phyloP scores from a whole-genome alignment of 2,329 filamentous ascomycete genomes.

The Fusarium sp. region DNA sequence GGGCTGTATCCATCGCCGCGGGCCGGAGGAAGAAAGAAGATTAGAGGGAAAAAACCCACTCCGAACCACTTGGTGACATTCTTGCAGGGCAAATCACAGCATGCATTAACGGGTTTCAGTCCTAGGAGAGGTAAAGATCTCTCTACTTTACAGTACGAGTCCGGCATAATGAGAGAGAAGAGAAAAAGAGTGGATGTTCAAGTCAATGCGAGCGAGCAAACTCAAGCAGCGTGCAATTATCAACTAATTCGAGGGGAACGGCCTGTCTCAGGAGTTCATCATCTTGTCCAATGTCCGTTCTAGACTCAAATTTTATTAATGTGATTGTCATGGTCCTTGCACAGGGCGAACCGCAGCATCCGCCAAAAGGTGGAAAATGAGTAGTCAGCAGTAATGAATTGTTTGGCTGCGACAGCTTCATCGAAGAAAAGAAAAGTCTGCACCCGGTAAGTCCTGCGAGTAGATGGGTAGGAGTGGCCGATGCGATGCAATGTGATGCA shows the following conservation, averaged over 20 bases:
- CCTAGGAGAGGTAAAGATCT: slow-evolving; percentile 37
- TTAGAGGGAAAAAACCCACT: slow-evolving; percentile 34
- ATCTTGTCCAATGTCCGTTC: slow-evolving; percentile 20
- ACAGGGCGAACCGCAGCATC: slow-evolving; percentile 31
- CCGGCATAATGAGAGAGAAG: not conserved
- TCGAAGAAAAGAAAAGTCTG: slow-evolving; percentile 35
- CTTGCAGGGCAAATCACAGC: slow-evolving; percentile 18
- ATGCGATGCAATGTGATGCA: slow-evolving; percentile 12
- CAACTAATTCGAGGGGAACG: slow-evolving; percentile 40
- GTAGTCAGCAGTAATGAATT: slow-evolving; percentile 14
- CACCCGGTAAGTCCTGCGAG: slow-evolving; percentile 21
- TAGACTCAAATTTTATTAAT: slow-evolving; percentile 33
- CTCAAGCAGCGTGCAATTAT: slow-evolving; percentile 40
- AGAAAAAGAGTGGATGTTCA: slow-evolving; percentile 20
- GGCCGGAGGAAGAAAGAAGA: slow-evolving; percentile 32
- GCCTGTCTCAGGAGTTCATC: slow-evolving; percentile 36
- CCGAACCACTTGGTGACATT: slow-evolving; percentile 43
- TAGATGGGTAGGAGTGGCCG: slow-evolving; percentile 31
- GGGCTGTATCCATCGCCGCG: slow-evolving; percentile 44
- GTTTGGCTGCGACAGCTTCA: slow-evolving; percentile 39
- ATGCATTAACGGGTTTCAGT: slow-evolving; percentile 16
- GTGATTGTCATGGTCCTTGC: slow-evolving; percentile 41
- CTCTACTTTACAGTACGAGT: slow-evolving; percentile 1
- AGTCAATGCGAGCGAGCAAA: not conserved
- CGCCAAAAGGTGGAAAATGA: slow-evolving; percentile 20